These are phyloP conservation scores for Coemansia sp. DNA, from an alignment of 192 early-diverging fungal genomes.

Conservation along the genomic window DNA sequence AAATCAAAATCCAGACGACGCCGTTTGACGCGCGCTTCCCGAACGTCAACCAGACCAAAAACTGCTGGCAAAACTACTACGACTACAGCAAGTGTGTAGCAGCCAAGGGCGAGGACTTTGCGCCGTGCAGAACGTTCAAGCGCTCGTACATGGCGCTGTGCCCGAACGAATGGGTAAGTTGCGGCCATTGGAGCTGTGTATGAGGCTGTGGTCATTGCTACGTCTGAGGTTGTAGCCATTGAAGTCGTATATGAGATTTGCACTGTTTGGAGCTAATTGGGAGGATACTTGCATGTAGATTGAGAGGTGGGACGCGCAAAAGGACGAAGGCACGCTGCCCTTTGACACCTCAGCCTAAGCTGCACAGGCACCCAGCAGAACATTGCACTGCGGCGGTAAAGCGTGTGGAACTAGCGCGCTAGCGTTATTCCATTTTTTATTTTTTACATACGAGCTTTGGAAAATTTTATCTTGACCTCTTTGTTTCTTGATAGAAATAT, in stretches of 20 bases:
- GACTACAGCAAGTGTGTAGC: conserved; percentile 91
- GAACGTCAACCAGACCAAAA: conserved; percentile 98
- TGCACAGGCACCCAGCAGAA: neutral
- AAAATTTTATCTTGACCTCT: neutral
- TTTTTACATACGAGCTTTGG: neutral
- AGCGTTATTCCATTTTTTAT: neutral
- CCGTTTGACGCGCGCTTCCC: conserved; percentile 77
- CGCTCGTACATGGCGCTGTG: conserved; percentile 83
- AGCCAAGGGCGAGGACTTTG: conserved; percentile 94
- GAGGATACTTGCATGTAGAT: conserved; percentile 28
- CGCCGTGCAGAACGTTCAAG: conserved; percentile 90
- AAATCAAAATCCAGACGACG: conserved; percentile 43
- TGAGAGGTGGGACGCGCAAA: conserved; percentile 53
- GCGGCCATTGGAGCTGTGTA: no score
- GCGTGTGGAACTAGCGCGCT: neutral
- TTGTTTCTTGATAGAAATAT: neutral
- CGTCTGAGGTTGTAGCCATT: no score
- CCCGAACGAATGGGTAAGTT: conserved; percentile 89
- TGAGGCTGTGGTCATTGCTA: no score
- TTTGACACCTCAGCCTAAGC: conserved; percentile 25
- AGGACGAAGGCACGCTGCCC: conserved; percentile 51
- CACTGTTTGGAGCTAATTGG: neutral
- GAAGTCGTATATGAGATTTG: neutral
- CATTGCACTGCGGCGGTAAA: neutral
- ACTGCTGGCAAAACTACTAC: conserved; percentile 99